Base-by-base conservation (phyloP, 192 early-diverging fungal genomes). In the Linnemannia schmuckeri region DNA sequence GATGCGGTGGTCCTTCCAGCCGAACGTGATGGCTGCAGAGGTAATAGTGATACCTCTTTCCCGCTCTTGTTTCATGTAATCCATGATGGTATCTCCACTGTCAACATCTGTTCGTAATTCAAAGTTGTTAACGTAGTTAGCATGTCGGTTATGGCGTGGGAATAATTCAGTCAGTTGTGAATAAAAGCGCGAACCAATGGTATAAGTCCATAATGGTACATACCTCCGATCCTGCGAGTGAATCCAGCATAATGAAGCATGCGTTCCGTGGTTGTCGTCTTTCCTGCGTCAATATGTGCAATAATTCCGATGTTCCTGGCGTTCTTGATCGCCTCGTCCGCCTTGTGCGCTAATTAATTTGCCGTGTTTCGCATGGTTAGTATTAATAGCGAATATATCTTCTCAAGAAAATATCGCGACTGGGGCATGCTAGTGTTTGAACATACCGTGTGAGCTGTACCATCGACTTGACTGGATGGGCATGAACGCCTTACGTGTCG, bases 231-330 rank as follows among this genome's bases (percentile, higher is more conserved):
- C 4, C 90, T 86, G 71, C 94, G 93, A 2, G 97, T 98, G 68
- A 96, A 95, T 33, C 98, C 97, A 6, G 97, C 96, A 89, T 98
- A 98, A 86, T 96, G 96, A 8, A 99, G 93, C 96, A 99, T 98
- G 12, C 98, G 95, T 82, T 99, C 98, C n/a, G 97, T 98, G 0
- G 97, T 98, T 1, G 98, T 99, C 33, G 98, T 99, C 88, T 97
- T 97, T 46, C 92, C 98, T 3, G 98, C 98, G 87, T 99, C 98
- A 77, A 99, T 98, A 82, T 99, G 98, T 4, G 98, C 98, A 78
- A 98, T 97, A 68, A 98, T 98, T 18, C 97, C 98, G 79, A 99
- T 94, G 78, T 98, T 99, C 77, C 98, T 89, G 15, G 89, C 90
- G 70, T 90, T 91, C 37, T 83, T 73, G 30, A 90, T 90, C 7